These are phyloP conservation scores for Clavaria fumosa DNA, from an alignment of 768 basidiomycete species.

Conservation along the genomic window DNA sequence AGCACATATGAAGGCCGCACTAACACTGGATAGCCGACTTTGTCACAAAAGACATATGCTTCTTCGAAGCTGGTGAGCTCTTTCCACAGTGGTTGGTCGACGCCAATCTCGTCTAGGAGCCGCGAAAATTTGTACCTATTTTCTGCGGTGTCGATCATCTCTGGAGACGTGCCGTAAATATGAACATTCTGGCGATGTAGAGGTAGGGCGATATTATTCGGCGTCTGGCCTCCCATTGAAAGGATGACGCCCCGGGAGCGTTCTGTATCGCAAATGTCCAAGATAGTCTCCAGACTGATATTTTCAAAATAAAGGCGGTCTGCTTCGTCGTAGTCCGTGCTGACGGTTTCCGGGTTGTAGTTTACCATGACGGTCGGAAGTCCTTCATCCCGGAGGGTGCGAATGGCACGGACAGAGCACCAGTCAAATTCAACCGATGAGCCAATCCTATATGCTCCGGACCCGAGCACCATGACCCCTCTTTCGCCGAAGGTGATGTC, in stretches of 20 bases:
- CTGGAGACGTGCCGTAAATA: slow-evolving; percentile 96
- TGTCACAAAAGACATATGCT: slow-evolving; percentile 78
- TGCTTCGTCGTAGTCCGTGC: slow-evolving; percentile 97
- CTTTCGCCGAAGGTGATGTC: slow-evolving; percentile 81
- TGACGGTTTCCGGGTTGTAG: slow-evolving; percentile 99
- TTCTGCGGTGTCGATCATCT: slow-evolving; percentile 99
- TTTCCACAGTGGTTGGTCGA: slow-evolving; percentile 96
- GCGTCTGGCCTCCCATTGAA: slow-evolving; percentile 97
- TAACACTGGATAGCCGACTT: slow-evolving; percentile 89
- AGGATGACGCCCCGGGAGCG: slow-evolving; percentile 82
- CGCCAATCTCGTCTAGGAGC: slow-evolving; percentile 92
- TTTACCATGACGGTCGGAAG: slow-evolving; percentile 98
- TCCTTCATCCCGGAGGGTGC: slow-evolving; percentile 90
- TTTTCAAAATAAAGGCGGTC: slow-evolving; percentile 98
- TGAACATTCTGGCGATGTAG: slow-evolving; percentile 96
- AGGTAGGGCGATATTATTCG: slow-evolving; percentile 95
- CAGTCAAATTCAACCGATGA: slow-evolving; percentile 99
- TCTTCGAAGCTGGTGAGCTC: slow-evolving; percentile 86
- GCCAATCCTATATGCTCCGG: slow-evolving; percentile 96
- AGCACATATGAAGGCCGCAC: slow-evolving; percentile 97
- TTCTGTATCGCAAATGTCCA: slow-evolving; percentile 93
- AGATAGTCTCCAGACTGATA: slow-evolving; percentile 88
- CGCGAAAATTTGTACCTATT: slow-evolving; percentile 99
- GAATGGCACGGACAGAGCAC: slow-evolving; percentile 96
- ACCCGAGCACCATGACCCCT: slow-evolving; percentile 95